These are phyloP conservation scores for Neurospora hispaniola DNA, from an alignment of 495 filamentous ascomycete species.

Conservation along the genomic window DNA sequence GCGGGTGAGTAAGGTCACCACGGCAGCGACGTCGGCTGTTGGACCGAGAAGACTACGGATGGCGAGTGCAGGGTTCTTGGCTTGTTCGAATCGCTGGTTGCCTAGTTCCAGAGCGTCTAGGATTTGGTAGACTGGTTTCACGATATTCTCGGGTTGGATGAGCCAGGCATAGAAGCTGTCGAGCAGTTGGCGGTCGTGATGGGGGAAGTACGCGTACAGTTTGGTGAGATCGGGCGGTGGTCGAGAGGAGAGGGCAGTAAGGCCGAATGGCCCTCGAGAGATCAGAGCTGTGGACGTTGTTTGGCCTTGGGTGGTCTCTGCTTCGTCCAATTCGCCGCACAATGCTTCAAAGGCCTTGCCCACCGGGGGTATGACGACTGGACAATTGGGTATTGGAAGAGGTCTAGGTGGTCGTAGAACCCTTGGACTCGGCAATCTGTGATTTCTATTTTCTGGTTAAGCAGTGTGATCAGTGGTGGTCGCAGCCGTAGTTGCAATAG, in stretches of 20 bases:
- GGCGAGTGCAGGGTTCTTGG: neutral
- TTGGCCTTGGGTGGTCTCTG: neutral
- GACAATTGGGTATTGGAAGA: neutral
- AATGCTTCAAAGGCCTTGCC: neutral
- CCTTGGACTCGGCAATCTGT: neutral
- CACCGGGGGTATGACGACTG: neutral
- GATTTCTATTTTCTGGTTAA: neutral
- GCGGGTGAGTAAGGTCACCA: neutral
- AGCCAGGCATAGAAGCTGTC: neutral
- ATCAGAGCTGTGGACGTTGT: neutral
- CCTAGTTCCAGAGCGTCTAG: neutral
- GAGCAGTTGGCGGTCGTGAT: neutral
- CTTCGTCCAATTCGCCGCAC: neutral
- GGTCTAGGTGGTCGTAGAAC: neutral
- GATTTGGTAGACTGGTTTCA: neutral
- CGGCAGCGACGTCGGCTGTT: neutral
- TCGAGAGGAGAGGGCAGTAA: neutral
- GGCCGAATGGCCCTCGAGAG: neutral
- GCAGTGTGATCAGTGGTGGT: neutral
- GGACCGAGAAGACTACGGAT: neutral
- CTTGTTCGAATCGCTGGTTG: neutral
- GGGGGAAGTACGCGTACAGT: neutral
- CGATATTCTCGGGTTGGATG: neutral
- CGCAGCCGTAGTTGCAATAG: neutral
- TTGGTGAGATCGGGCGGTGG: neutral